Conservation (phyloP, 805 yeast genomes). For the Huiozyma naganishii region DNA sequence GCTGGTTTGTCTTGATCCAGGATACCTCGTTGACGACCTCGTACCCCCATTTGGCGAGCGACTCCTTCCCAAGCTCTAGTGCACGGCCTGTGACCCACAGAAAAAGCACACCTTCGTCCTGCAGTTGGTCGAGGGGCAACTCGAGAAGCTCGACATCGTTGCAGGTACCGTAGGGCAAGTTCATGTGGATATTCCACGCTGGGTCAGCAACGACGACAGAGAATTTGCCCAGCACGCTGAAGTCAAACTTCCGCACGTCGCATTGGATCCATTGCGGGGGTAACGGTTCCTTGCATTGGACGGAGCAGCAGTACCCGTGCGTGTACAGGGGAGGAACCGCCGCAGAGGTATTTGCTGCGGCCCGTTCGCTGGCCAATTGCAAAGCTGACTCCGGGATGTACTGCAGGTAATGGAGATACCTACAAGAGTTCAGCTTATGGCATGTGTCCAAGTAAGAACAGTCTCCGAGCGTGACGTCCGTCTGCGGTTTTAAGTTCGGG, state of each 20-base stretch:
- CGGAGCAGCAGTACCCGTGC: constrained; percentile 28
- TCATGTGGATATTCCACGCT: constrained; percentile 95
- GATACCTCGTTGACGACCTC: constrained; percentile 64
- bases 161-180: constrained; percentile 64
- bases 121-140: constrained; percentile 57
- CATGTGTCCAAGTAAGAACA: constrained; percentile 93
- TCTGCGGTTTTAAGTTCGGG: constrained; percentile 46
- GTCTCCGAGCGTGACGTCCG: constrained; percentile 71
- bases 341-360: constrained; percentile 10
- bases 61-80: constrained; percentile 74
- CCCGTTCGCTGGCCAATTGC: constrained; percentile 1
- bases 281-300: constrained; percentile 23
- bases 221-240: constrained; percentile 63
- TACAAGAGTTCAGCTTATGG: constrained; percentile 69
- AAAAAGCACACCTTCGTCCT: constrained; percentile 72
- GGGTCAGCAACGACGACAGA: constrained; percentile 86
- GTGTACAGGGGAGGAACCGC: constrained; percentile 17
- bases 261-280: constrained; percentile 85
- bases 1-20: constrained; percentile 87
- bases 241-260: constrained; percentile 67
- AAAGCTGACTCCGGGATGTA: constrained; percentile 27
- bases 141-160: constrained; percentile 64
- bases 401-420: constrained; percentile 66
- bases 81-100: constrained; percentile 96
- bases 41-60: constrained; percentile 77